Conservation (phyloP, 2,329 filamentous ascomycete species). For the Trichoderma arundinaceum region DNA sequence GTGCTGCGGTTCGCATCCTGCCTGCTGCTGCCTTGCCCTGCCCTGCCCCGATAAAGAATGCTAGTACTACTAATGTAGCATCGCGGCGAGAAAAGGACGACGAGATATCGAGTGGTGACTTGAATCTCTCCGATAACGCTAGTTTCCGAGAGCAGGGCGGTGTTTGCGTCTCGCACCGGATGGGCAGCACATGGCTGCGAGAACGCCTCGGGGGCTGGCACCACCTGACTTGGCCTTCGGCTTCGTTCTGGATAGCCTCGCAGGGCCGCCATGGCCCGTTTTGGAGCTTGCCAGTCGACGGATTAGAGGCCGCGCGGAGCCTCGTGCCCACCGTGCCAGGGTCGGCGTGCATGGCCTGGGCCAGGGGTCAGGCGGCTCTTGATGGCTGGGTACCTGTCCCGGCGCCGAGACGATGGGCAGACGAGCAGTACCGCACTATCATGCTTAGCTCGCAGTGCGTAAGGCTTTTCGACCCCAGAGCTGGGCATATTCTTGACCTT, state of each 20-base stretch:
- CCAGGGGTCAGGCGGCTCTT: slow-evolving; percentile 25
- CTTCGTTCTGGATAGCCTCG: slow-evolving; percentile 24
- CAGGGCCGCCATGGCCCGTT: slow-evolving; percentile 19
- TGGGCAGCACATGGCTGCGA: background rate
- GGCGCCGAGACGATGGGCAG: background rate
- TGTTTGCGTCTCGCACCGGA: slow-evolving; percentile 3
- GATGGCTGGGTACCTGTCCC: slow-evolving; percentile 21
- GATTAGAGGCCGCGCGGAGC: slow-evolving; percentile 19
- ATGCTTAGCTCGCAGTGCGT: background rate
- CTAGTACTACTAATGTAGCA: background rate
- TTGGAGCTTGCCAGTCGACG: background rate
- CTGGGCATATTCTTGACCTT: slow-evolving; percentile 27
- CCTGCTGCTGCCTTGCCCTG: slow-evolving; percentile 15
- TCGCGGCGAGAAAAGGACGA: background rate
- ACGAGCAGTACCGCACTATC: slow-evolving; percentile 16
- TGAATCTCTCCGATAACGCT: background rate
- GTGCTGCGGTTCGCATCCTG: slow-evolving; percentile 27
- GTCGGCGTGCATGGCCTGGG: background rate
- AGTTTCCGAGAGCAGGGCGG: slow-evolving; percentile 15
- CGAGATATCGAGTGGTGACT: slow-evolving; percentile 11
- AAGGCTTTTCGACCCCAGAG: slow-evolving; percentile 29
- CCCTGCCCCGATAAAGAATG: background rate
- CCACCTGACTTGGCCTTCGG: slow-evolving; percentile 21
- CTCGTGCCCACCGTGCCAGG: slow-evolving; percentile 20
- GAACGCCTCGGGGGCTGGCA: slow-evolving; percentile 30